phyloP scores from a whole-genome alignment of 169 alveolate genomes.

The Perkinsus marinus region DNA sequence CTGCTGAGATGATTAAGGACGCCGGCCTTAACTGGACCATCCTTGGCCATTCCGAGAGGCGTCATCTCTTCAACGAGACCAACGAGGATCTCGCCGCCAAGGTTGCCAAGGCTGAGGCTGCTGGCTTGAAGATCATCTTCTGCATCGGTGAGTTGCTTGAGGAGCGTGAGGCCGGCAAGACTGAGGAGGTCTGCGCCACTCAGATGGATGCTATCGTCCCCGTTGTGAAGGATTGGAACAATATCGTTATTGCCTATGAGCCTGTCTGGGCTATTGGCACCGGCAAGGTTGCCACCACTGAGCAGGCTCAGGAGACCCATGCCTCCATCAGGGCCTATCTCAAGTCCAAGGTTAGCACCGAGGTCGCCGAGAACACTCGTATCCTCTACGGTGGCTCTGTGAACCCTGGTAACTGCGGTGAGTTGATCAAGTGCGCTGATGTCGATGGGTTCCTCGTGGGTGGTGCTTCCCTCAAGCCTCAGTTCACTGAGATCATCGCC shows the following conservation, averaged over 20 bases:
- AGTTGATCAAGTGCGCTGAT: constrained; percentile 70
- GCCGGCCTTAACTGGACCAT: constrained; percentile 84
- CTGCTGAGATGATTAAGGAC: constrained; percentile 79
- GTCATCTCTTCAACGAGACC: constrained; percentile 81
- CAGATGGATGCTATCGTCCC: constrained; percentile 65
- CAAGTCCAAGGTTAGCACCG: constrained; percentile 53
- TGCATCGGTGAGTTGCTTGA: constrained; percentile 25
- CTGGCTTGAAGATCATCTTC: constrained; percentile 13
- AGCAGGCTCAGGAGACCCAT: constrained; percentile 90
- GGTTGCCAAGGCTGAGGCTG: constrained; percentile 42
- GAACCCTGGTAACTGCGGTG: constrained; percentile 80
- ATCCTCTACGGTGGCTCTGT: constrained; percentile 98
- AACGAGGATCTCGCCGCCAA: constrained; percentile 84
- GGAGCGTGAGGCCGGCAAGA: constrained; percentile 21
- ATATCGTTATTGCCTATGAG: constrained; percentile 92
- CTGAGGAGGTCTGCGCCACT: constrained; percentile 43
- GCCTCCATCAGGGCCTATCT: constrained; percentile 62
- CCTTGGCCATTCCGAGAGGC: constrained; percentile 95
- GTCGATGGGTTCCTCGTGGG: constrained; percentile 99
- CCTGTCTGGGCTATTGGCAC: constrained; percentile 99
- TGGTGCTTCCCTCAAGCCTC: constrained; percentile 93
- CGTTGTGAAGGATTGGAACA: constrained; percentile 4
- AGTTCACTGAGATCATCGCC: constrained; percentile 78
- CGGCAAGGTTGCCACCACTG: constrained; percentile 92
- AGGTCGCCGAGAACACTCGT: constrained; percentile 70